Evolutionary conservation across 2,329 filamentous ascomycete species (phyloP).

Genomic region (Alternaria alternata): DNA sequence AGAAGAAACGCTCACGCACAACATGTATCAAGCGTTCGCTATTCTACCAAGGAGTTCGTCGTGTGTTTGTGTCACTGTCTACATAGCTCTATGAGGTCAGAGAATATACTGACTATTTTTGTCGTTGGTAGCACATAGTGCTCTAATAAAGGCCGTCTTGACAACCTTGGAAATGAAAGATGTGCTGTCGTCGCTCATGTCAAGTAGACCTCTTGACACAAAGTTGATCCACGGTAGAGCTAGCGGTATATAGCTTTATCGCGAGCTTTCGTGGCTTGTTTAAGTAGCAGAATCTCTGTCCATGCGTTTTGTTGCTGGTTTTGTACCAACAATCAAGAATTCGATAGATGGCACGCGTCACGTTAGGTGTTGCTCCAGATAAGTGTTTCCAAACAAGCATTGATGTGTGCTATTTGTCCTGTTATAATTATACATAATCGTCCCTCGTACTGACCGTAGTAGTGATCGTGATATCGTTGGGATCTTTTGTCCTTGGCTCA

Average conservation of each 20-base stretch:
- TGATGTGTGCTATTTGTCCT: not conserved
- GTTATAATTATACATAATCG: constrained; percentile 5
- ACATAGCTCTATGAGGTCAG: too few relatives aligned
- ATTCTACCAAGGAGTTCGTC: not conserved
- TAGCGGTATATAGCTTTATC: not conserved
- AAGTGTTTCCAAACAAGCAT: not conserved
- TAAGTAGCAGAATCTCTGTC: not conserved
- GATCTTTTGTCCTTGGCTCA: constrained; percentile 11
- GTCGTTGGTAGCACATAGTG: not conserved
- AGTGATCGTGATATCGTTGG: constrained; percentile 24
- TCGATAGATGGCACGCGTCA: not conserved
- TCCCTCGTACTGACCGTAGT: constrained; percentile 19
- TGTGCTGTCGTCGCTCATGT: not conserved
- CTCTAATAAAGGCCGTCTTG: not conserved
- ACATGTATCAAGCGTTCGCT: not conserved
- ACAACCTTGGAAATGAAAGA: not conserved
- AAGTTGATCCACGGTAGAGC: not conserved
- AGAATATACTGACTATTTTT: not conserved
- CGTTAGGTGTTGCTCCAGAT: not conserved
- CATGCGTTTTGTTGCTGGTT: not conserved
- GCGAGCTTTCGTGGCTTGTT: not conserved
- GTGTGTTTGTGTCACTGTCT: not conserved
- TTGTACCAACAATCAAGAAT: not conserved
- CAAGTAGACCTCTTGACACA: not conserved
- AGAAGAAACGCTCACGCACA: not conserved